Base-by-base conservation (phyloP, 2,329 filamentous ascomycete species). In the Neopestalotiopsis sp. region DNA sequence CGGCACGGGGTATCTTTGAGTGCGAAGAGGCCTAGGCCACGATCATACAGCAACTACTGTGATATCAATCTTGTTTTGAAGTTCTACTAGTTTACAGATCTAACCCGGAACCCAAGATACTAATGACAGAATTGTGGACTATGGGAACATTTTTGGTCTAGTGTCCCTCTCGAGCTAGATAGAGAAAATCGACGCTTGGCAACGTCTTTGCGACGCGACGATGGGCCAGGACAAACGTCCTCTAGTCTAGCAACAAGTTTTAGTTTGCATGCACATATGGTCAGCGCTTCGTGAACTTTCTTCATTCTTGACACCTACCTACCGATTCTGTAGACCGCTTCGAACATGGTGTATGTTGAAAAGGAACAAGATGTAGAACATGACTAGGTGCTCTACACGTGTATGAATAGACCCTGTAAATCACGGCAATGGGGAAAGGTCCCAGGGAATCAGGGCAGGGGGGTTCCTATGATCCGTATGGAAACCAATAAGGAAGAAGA, bases 1-100 rank as follows among this genome's bases (percentile, higher is more conserved):
- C 45, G 45, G 45, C 45, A 20, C 45, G 45, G 45, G 45, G 45
- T 20, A 53, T n/a, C 17, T 14, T n/a, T 14, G 45, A 53, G 45
- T 53, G 45, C 45, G 45, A 53, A 20, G n/a, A 20, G 45, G 45
- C 45, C 45, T 53, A 17, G 45, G 45, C 45, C 45, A 53, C 45
- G 45, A 53, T 17, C 14, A 53, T 17, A 53, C 17, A 53, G 17
- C n/a, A 7, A 53, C 45, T n/a, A 53, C 45, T 20, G 45, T 20
- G 45, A 53, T 53, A 53, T 53, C 45, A 53, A 53, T 53, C 45
- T 53, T 53, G 45, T 53, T 53, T 53, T 53, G 45, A 17, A 53
- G 17, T n/a, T 20, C 45, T 53, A 53, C 45, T 53, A 53, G 45
- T 53, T 53, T 53, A 53, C n/a, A 53, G 45, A 53, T 20, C 45